Conservation (phyloP, 305 asterid genomes). For the Ruellia speciosa region DNA sequence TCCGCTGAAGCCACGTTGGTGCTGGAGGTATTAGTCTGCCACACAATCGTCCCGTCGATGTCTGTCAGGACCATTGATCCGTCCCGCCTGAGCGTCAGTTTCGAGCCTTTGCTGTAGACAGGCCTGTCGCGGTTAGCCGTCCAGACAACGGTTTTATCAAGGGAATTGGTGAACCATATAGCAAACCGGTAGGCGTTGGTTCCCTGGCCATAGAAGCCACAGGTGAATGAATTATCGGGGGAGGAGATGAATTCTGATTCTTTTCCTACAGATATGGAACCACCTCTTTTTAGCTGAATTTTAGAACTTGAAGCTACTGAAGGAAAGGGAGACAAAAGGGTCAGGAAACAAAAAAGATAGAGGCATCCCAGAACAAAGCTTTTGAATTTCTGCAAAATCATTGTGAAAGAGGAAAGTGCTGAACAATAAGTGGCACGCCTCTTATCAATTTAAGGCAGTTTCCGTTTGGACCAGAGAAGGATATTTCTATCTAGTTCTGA, state of each 20-base stretch:
- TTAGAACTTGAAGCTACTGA: conserved; percentile 23
- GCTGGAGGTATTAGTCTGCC: conserved; percentile 48
- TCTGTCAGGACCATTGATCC: conserved; percentile 57
- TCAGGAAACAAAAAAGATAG: conserved; percentile 5
- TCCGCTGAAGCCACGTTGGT: conserved; percentile 28
- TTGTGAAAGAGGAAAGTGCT: neutral
- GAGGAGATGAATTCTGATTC: conserved; percentile 36
- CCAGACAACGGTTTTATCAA: conserved; percentile 53
- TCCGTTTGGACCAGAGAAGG: too few species aligned
- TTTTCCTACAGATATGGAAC: conserved; percentile 34
- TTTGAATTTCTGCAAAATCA: conserved; percentile 10
- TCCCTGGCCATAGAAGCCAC: conserved; percentile 47
- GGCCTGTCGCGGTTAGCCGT: conserved; percentile 52
- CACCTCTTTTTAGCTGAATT: conserved; percentile 29
- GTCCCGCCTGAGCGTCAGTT: conserved; percentile 27
- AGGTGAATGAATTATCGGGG: conserved; percentile 41
- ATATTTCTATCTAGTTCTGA: too few species aligned
- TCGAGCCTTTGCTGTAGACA: conserved; percentile 42
- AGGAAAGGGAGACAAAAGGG: conserved; percentile 1
- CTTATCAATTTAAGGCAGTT: too few species aligned
- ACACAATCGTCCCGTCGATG: conserved; percentile 39
- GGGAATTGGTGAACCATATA: conserved; percentile 56
- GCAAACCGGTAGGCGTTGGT: conserved; percentile 54
- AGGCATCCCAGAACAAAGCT: conserved; percentile 18
- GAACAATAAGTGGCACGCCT: too few species aligned